Evolutionary conservation across 2,329 filamentous ascomycete genomes (phyloP).

Genomic region (Pyrenophora seminiperda): DNA sequence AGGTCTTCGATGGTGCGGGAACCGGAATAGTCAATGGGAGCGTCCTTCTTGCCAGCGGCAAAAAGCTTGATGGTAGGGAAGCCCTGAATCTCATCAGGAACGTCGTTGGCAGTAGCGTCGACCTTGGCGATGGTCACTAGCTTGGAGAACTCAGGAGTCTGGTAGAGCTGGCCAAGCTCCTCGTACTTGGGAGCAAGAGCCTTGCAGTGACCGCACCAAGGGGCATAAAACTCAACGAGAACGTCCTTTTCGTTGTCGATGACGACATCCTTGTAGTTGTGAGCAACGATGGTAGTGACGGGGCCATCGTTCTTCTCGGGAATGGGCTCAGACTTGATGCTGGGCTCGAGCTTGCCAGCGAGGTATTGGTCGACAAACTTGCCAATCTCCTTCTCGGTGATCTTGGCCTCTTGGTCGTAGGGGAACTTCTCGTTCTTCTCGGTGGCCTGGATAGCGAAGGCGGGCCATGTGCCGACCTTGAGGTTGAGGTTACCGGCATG

Average conservation of each 20-base stretch:
- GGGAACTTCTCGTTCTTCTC: conserved; percentile 97
- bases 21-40: conserved; percentile 85
- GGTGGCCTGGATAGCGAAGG: conserved; percentile 96
- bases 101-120: conserved; percentile 93
- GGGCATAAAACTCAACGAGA: conserved; percentile 96
- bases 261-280: conserved; percentile 90
- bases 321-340: conserved; percentile 97
- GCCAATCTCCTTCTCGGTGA: conserved; percentile 74
- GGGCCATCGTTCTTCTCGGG: conserved; percentile 91
- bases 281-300: conserved; percentile 86
- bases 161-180: conserved; percentile 64
- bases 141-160: conserved; percentile 56
- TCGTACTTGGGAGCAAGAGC: conserved; percentile 71
- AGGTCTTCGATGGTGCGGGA: conserved; percentile 90
- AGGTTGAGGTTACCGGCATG: conserved; percentile 98
- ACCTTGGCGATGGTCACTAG: conserved; percentile 82
- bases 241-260: conserved; percentile 96
- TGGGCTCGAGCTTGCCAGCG: conserved; percentile 87
- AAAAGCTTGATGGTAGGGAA: conserved; percentile 99
- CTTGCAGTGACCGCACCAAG: conserved; percentile 76
- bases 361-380: conserved; percentile 85
- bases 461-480: conserved; percentile 90
- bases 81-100: conserved; percentile 93
- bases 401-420: conserved; percentile 80
- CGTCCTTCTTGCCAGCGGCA: conserved; percentile 85